These are phyloP conservation scores for Acer negundo DNA, from an alignment of 345 rosid species.

Conservation along the genomic window DNA sequence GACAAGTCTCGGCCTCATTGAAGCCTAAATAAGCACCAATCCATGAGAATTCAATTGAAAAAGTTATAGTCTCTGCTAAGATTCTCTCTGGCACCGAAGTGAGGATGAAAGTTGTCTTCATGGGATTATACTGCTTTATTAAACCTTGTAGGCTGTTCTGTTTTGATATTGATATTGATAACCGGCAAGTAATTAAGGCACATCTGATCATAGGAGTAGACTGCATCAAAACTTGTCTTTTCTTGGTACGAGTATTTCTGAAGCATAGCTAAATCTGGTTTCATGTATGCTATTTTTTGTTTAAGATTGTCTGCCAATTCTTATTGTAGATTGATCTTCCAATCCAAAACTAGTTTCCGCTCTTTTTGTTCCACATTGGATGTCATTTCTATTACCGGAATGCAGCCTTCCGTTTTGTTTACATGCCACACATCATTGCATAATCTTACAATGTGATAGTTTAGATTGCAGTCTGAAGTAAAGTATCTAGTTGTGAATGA, in stretches of 20 bases:
- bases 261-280: not conserved
- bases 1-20: not conserved
- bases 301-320: not conserved
- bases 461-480: not conserved
- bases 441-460: not conserved
- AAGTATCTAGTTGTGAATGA: not conserved
- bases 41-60: not conserved
- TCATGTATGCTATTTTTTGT: not conserved
- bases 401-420: not conserved
- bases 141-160: not conserved
- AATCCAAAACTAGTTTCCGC: not conserved
- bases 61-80: not conserved
- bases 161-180: constrained; percentile 11
- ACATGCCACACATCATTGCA: not conserved
- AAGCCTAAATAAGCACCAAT: not conserved
- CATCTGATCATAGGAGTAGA: not conserved
- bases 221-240: not conserved
- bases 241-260: not conserved
- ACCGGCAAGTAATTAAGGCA: not conserved
- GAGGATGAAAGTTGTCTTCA: not conserved
- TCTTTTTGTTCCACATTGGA: not conserved
- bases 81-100: not conserved
- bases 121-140: not conserved
- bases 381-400: no score
- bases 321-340: not conserved